Conservation (phyloP, 306 rosid species). For the Vigna nakashimae region DNA sequence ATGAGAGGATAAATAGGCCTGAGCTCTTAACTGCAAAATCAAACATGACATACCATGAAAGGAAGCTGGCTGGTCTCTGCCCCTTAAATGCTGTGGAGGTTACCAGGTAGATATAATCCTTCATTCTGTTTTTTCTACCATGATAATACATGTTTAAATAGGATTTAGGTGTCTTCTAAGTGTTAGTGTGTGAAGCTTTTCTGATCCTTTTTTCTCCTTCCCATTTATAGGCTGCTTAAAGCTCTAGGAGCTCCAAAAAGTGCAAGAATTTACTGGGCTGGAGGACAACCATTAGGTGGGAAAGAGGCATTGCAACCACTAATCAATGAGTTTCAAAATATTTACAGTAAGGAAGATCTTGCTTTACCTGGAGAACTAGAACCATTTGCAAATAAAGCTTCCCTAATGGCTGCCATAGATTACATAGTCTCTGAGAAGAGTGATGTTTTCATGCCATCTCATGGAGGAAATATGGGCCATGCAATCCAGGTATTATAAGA, state of each 20-base stretch:
- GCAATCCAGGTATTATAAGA: constrained; percentile 79
- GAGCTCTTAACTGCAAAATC: constrained; percentile 85
- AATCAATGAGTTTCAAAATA: constrained; percentile 63
- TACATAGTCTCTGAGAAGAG: constrained; percentile 85
- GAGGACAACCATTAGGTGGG: constrained; percentile 90
- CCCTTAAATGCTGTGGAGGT: constrained; percentile 91
- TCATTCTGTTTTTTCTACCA: too few species aligned
- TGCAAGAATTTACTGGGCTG: constrained; percentile 93
- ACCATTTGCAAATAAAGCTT: constrained; percentile 76
- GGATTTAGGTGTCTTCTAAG: constrained; percentile 7
- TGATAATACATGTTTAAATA: background rate
- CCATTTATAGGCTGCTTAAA: constrained; percentile 75
- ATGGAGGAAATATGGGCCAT: constrained; percentile 99
- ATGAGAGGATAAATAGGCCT: constrained; percentile 70
- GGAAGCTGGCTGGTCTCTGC: constrained; percentile 93
- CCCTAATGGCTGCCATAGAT: constrained; percentile 95
- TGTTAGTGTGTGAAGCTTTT: constrained; percentile 1
- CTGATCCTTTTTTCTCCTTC: background rate
- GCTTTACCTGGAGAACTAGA: constrained; percentile 85
- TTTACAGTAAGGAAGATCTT: constrained; percentile 89
- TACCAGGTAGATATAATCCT: constrained; percentile 63
- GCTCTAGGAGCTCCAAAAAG: constrained; percentile 81
- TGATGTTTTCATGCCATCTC: constrained; percentile 97
- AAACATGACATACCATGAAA: constrained; percentile 87
- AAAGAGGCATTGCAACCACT: constrained; percentile 81